phyloP scores from a whole-genome alignment of 441 rosid species.

The Eugenia klotzschiana region DNA sequence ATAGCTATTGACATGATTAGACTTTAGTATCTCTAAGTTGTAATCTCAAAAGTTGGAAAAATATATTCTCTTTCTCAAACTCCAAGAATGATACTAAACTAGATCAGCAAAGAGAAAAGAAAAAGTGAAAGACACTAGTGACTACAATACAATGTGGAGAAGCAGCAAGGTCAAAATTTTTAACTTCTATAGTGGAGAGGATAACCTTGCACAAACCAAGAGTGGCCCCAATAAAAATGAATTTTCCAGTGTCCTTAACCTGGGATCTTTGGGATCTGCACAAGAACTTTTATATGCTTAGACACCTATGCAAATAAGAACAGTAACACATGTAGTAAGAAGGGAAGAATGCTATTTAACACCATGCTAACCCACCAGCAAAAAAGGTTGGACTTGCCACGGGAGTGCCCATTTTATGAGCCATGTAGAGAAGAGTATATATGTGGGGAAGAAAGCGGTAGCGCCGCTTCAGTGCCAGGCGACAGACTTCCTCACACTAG shows the following conservation, averaged over 20 bases:
- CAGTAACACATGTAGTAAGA: background rate
- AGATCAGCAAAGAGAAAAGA: background rate
- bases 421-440: slow-evolving; percentile 74
- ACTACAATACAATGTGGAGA: background rate
- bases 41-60: background rate
- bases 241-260: slow-evolving; percentile 56
- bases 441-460: slow-evolving; percentile 77
- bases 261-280: slow-evolving; percentile 71
- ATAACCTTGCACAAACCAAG: slow-evolving; percentile 61
- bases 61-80: background rate
- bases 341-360: background rate
- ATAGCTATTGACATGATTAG: background rate
- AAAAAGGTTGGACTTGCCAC: slow-evolving; percentile 80
- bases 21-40: background rate
- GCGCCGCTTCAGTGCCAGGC: slow-evolving; percentile 84
- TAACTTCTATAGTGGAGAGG: background rate
- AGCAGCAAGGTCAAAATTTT: background rate
- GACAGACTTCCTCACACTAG: slow-evolving; percentile 93
- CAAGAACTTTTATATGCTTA: background rate
- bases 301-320: background rate
- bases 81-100: background rate
- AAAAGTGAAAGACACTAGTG: background rate
- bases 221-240: slow-evolving; percentile 85
- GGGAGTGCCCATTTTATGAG: slow-evolving; percentile 72
- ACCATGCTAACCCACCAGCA: slow-evolving; percentile 41